Evolutionary conservation across 179 eudicot genomes (phyloP), one percentile per base, ranked within the genome.

Genomic region (Camellia oleifera): DNA sequence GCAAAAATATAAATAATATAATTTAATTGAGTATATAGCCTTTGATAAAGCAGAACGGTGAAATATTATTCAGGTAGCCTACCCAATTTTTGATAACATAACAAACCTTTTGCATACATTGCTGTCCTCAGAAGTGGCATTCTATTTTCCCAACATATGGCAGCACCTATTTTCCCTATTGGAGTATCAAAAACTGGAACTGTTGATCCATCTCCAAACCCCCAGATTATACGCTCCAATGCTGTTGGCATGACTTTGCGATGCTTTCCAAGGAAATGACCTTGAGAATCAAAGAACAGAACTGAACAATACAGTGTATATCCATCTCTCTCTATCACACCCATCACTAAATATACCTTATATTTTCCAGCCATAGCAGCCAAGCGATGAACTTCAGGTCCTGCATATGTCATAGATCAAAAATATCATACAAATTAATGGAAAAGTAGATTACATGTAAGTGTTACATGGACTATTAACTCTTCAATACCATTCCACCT

Each of bases 161-260:
- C 98, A 78, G 99, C 98, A 72, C 99, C 99, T 68, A 95, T 86
- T 84, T 91, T 94, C 7, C 98, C 99, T 72, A 91, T 69, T 32
- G 98, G 92, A 42, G 99, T 94, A 57, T 95, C 97, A 82, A 90
- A 95, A 76, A 95, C 97, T 13, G 97, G 99, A 85, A 94, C 81
- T 15, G 98, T 94, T 7, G 99, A 95, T 74, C 97, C 99, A 82
- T 95, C 99, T 50, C 98, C 99, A 87, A 94, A 94, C 5, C 99
- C 99, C 99, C 99, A 95, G 5, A 94, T 94, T 60, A 92, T 81
- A 71, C 98, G 94, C 82, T 95, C 98, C 71, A 95, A 83, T 40
- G 96, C 98, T 9, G 98, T 95, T 7, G 99, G 99, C 99, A 95
- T 95, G 80, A 92, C 54, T 87, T 95, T 95, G 65, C 99, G 89